Conservation (phyloP, 805 yeast species). For the Hanseniaspora vineae region DNA sequence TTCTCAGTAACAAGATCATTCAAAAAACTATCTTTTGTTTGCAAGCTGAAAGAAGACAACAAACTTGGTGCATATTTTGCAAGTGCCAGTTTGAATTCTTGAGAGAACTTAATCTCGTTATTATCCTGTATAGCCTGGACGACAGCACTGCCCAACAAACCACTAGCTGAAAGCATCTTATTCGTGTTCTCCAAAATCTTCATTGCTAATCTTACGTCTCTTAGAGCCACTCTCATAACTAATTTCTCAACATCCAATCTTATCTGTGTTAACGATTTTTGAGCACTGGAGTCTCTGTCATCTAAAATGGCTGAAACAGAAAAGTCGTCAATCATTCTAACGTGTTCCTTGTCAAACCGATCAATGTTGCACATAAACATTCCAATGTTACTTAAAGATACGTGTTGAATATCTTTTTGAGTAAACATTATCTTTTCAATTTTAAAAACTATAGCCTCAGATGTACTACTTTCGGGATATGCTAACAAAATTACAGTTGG, state of each 20-base stretch:
- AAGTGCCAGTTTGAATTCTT: constrained; percentile 47
- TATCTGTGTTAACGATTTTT: constrained; percentile 47
- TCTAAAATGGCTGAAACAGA: constrained; percentile 67
- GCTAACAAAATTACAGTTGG: constrained; percentile 73
- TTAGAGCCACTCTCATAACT: constrained; percentile 64
- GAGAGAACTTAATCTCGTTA: constrained; percentile 30
- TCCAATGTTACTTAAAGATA: constrained; percentile 69
- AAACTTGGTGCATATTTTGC: constrained; percentile 61
- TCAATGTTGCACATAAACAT: constrained; percentile 76
- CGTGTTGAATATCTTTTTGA: constrained; percentile 50
- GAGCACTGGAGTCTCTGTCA: constrained; percentile 47
- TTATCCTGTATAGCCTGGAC: constrained; percentile 4
- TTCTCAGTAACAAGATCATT: constrained; percentile 8
- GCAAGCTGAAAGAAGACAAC: constrained; percentile 15
- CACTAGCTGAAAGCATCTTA: constrained; percentile 26
- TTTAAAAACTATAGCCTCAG: constrained; percentile 86
- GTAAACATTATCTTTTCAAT: constrained; percentile 66
- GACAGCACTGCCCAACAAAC: constrained; percentile 9
- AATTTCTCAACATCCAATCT: constrained; percentile 70
- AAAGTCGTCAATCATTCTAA: constrained; percentile 81
- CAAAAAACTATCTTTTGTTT: constrained; percentile 22
- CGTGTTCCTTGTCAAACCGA: constrained; percentile 40
- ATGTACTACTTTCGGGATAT: constrained; percentile 50
- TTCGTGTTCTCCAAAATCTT: constrained; percentile 62
- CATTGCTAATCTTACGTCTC: constrained; percentile 76